phyloP scores from a whole-genome alignment of 345 rosid species.

The Stellera chamaejasme region DNA sequence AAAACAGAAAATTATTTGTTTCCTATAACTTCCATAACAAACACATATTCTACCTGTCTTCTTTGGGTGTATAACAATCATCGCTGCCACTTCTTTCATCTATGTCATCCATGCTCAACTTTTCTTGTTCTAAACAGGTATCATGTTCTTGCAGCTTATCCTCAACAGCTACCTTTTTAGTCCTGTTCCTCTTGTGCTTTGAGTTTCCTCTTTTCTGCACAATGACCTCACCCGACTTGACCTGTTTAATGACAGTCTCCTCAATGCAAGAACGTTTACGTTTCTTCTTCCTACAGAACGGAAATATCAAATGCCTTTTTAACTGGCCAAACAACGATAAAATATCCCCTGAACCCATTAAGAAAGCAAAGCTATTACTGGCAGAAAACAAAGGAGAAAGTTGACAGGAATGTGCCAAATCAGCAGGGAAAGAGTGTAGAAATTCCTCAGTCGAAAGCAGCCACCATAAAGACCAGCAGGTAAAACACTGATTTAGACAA shows the following conservation, averaged over 20 bases:
- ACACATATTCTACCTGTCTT: conserved; percentile 30
- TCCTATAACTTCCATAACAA: conserved; percentile 4
- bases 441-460: background rate
- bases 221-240: conserved; percentile 3
- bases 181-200: background rate
- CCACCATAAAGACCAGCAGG: background rate
- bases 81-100: conserved; percentile 20
- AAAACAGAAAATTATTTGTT: background rate
- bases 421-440: no score
- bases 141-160: conserved; percentile 18
- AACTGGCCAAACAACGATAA: background rate
- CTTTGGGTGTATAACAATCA: conserved; percentile 12
- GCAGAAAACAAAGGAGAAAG: no score
- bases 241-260: conserved; percentile 24
- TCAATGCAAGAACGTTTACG: conserved; percentile 37
- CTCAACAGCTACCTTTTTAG: conserved; percentile 15
- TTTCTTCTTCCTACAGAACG: conserved; percentile 56
- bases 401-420: no score
- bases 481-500: background rate
- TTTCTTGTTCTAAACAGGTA: conserved; percentile 14
- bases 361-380: no score
- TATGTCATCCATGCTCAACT: conserved; percentile 15
- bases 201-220: conserved; percentile 23
- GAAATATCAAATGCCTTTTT: background rate
- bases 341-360: no score